Percentiles rank a stretch among this genome's conserved stretches.
phyloP scores from a whole-genome alignment of 148 eudicot species.

The Camellia japonica region DNA sequence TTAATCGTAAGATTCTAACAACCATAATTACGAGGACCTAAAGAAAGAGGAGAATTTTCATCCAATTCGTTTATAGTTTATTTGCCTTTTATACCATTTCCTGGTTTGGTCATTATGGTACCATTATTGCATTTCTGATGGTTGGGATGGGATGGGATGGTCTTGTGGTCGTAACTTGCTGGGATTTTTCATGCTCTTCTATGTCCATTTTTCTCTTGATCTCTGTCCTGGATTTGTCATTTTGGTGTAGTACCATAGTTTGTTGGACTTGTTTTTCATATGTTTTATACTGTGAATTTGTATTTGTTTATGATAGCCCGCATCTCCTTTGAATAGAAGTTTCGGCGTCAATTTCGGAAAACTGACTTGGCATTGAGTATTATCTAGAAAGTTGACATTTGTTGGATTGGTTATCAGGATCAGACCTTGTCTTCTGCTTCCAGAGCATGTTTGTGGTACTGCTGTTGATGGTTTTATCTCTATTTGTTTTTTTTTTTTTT shows the following conservation, averaged over 20 bases:
- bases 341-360: background rate
- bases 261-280: background rate
- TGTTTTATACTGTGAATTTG: background rate
- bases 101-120: too few species aligned
- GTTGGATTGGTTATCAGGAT: background rate
- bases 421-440: background rate
- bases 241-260: background rate
- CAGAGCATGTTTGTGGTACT: background rate
- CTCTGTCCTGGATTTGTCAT: background rate
- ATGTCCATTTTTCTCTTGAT: background rate
- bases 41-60: too few species aligned
- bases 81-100: too few species aligned
- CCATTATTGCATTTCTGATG: too few species aligned
- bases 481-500: background rate
- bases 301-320: background rate
- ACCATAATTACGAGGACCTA: too few species aligned
- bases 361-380: background rate
- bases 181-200: background rate
- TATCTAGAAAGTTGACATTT: background rate
- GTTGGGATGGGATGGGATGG: too few species aligned
- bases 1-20: too few species aligned
- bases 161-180: background rate
- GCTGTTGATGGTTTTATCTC: background rate
- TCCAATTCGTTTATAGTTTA: too few species aligned
- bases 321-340: slow-evolving; percentile 7